Percentiles rank a stretch among this genome's conserved stretches.
Evolutionary conservation across 2,329 filamentous ascomycete species (phyloP).

Genomic region (Diaporthe velutina): DNA sequence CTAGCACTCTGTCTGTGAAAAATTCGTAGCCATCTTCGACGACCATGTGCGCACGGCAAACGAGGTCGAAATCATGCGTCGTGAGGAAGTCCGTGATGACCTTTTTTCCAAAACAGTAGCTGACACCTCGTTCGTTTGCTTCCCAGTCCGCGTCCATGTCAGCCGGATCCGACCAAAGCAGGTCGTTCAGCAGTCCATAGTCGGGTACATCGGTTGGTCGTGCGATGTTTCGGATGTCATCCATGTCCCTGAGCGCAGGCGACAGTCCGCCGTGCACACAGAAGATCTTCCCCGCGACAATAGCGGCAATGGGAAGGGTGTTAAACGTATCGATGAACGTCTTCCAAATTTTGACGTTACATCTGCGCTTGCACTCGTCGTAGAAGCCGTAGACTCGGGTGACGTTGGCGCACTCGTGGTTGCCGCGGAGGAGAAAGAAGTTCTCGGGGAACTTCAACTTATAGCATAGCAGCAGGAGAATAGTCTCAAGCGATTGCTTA

Average conservation of each 20-base stretch:
- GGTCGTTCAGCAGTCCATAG: slow-evolving; percentile 93
- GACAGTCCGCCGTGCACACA: slow-evolving; percentile 96
- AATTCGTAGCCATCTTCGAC: slow-evolving; percentile 99
- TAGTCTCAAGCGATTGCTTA: slow-evolving; percentile 96
- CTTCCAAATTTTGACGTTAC: slow-evolving; percentile 98
- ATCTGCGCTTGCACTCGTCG: slow-evolving; percentile 96
- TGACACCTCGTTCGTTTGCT: slow-evolving; percentile 95
- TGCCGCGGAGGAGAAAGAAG: slow-evolving; percentile 94
- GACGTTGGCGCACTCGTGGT: slow-evolving; percentile 97
- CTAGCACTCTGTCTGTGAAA: slow-evolving; percentile 93
- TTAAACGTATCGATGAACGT: slow-evolving; percentile 98
- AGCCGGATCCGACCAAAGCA: slow-evolving; percentile 97
- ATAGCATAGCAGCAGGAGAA: slow-evolving; percentile 92
- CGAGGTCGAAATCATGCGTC: slow-evolving; percentile 95
- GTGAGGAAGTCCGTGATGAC: slow-evolving; percentile 97
- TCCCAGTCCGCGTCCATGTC: slow-evolving; percentile 99
- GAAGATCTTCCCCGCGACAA: slow-evolving; percentile 97
- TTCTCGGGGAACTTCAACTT: slow-evolving; percentile 98
- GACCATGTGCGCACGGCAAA: slow-evolving; percentile 98
- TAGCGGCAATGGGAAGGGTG: slow-evolving; percentile 93
- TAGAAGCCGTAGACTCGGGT: slow-evolving; percentile 98
- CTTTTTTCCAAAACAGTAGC: slow-evolving; percentile 98
- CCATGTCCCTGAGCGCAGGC: slow-evolving; percentile 94
- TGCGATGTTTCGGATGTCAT: slow-evolving; percentile 96
- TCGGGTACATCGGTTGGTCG: slow-evolving; percentile 97